Evolutionary conservation across 2,329 filamentous ascomycete genomes (phyloP), one percentile per base, ranked within the genome.

Genomic region (Trichoderma gracile): DNA sequence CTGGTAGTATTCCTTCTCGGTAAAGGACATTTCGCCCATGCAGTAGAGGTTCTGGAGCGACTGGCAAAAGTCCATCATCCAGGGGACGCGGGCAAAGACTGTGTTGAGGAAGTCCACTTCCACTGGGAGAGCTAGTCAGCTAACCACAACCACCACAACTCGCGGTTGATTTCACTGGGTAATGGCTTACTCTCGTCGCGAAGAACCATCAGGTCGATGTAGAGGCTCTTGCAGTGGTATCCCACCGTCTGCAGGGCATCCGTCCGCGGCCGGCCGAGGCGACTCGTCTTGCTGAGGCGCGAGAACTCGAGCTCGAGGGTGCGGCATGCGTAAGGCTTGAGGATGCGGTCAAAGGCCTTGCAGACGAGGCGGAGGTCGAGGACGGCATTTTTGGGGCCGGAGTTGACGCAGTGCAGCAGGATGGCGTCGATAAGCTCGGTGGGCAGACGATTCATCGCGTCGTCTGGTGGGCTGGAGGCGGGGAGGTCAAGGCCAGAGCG

Each of bases 141-240:
- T 9, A 42, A 47, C 15, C 5, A 10, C 12, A 1, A 30, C 8
- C 5, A 10, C 12, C 25, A 25, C 25, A 25, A 7, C 8, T 33
- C 23, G n/a, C 19, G 12, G 25, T 8, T 0, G 14, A 12, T 9
- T 46, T 4, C 12, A 8, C 30, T 19, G 6, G 30, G 30, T 8
- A 30, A 30, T 8, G 43, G 68, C 78, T 68, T 73, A 83, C 82
- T 70, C 60, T 83, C 80, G 69, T 84, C 82, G 68, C 82, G 78
- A 43, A 84, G 71, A 17, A 83, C 77, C 80, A 82, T 83, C 71
- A 84, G 72, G 69, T 85, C 82, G 54, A 84, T 75, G 65, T 80
- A 82, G 5, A 85, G 69, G 33, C 80, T 78, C 68, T 79, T 79
- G 75, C 80, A 82, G n/a, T 81, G 73, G 33, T 77, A 75, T 2